phyloP scores from a whole-genome alignment of 2,329 filamentous ascomycete genomes.

The Apiospora malaysiana region DNA sequence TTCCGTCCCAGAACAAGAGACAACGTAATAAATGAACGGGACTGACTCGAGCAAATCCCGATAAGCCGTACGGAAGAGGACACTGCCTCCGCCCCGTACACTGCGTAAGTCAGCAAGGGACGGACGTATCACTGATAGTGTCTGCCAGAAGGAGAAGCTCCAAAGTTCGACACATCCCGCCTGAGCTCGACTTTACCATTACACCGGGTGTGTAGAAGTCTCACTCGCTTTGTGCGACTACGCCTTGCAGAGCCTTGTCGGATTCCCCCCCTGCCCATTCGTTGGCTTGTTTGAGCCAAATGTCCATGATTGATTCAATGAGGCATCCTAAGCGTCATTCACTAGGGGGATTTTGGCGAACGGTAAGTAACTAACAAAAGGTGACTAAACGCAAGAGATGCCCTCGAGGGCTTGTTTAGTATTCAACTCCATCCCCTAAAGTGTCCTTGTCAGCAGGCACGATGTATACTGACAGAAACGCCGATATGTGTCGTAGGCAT shows the following conservation, averaged over 20 bases:
- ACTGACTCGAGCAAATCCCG: background rate
- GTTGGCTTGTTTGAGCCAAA: background rate
- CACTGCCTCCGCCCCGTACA: background rate
- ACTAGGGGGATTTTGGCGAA: background rate
- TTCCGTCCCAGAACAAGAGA: background rate
- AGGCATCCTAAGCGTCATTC: background rate
- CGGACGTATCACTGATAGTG: background rate
- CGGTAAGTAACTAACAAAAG: background rate
- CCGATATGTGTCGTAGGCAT: background rate
- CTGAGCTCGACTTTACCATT: background rate
- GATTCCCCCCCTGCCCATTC: background rate
- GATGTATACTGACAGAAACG: background rate
- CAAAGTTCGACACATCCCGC: background rate
- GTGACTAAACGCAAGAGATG: background rate
- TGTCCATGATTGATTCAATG: background rate
- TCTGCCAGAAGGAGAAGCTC: background rate
- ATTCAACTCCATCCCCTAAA: background rate
- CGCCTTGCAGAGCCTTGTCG: constrained; percentile 9
- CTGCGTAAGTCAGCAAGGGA: background rate
- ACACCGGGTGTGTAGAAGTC: background rate
- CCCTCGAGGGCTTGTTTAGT: background rate
- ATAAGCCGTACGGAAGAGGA: background rate
- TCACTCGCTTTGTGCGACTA: background rate
- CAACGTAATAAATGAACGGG: too few species aligned
- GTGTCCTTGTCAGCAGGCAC: background rate